These are phyloP conservation scores for Hypsizygus ulmarius DNA, from an alignment of 1,284 basidiomycete species.

Conservation along the genomic window DNA sequence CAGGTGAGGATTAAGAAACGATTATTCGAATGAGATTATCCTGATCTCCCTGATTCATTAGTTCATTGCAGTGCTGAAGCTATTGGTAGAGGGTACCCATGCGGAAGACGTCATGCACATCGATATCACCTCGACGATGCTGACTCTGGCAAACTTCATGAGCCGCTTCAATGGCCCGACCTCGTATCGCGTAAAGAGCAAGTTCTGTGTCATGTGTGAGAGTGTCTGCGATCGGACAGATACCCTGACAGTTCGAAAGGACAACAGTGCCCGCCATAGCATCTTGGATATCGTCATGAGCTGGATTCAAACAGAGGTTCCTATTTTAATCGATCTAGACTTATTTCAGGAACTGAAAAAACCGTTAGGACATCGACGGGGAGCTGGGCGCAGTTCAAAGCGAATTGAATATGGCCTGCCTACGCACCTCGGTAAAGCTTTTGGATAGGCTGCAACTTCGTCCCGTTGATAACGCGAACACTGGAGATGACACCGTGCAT, in stretches of 20 bases:
- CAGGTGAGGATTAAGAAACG: constrained; percentile 48
- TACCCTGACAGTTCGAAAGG: constrained; percentile 62
- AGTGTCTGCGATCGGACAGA: constrained; percentile 63
- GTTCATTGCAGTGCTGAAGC: constrained; percentile 74
- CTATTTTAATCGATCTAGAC: constrained; percentile 1
- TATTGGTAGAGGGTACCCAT: constrained; percentile 74
- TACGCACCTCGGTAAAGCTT: constrained; percentile 73
- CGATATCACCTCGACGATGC: constrained; percentile 68
- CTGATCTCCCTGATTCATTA: constrained; percentile 25
- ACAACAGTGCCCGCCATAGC: constrained; percentile 63
- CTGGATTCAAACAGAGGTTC: constrained; percentile 59
- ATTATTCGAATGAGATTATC: constrained; percentile 2
- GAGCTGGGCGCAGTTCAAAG: constrained; percentile 34
- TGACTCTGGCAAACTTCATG: constrained; percentile 65
- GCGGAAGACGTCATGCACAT: constrained; percentile 64
- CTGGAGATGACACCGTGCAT: constrained; percentile 65
- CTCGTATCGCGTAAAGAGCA: constrained; percentile 66
- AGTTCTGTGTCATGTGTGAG: constrained; percentile 76
- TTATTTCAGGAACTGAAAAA: constrained; percentile 11
- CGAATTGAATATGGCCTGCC: constrained; percentile 72
- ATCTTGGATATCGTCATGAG: constrained; percentile 74
- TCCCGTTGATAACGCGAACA: constrained; percentile 50
- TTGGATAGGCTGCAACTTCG: constrained; percentile 75
- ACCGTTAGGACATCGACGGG: constrained; percentile 18
- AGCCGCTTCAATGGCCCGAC: constrained; percentile 56